These are phyloP conservation scores for Fusarium sp. DNA, from an alignment of 2,329 filamentous ascomycete genomes.

Conservation along the genomic window DNA sequence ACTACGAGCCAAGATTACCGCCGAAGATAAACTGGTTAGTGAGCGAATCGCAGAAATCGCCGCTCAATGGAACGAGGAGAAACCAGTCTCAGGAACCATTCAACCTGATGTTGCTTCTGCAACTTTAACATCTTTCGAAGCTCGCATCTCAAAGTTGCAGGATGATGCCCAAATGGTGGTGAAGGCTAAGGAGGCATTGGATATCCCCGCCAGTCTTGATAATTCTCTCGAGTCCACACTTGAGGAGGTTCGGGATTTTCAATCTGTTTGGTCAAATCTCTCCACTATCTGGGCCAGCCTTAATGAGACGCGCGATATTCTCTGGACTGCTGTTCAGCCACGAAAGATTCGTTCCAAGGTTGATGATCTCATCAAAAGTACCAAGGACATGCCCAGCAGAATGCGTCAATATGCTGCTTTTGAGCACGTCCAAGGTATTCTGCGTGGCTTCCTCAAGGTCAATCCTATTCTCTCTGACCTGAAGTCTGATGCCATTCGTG, in stretches of 20 bases:
- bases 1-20: slow-evolving; percentile 91
- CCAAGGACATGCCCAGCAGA: slow-evolving; percentile 97
- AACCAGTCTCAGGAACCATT: slow-evolving; percentile 94
- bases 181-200: slow-evolving; percentile 96
- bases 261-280: slow-evolving; percentile 96
- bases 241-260: slow-evolving; percentile 98
- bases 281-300: slow-evolving; percentile 97
- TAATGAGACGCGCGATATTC: slow-evolving; percentile 89
- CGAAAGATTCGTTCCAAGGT: slow-evolving; percentile 91
- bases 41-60: slow-evolving; percentile 90
- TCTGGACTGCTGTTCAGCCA: slow-evolving; percentile 96
- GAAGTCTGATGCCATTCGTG: slow-evolving; percentile 95
- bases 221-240: slow-evolving; percentile 86
- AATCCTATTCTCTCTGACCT: slow-evolving; percentile 89
- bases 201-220: slow-evolving; percentile 84
- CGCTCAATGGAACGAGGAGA: slow-evolving; percentile 92
- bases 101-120: slow-evolving; percentile 89
- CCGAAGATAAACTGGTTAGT: slow-evolving; percentile 91
- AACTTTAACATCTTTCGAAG: slow-evolving; percentile 85
- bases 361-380: slow-evolving; percentile 95
- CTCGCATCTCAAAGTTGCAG: slow-evolving; percentile 85
- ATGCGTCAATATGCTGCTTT: slow-evolving; percentile 99
- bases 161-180: slow-evolving; percentile 93
- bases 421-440: slow-evolving; percentile 93
- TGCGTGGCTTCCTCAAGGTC: slow-evolving; percentile 90